Conservation (phyloP, 2,329 filamentous ascomycete species). For the Xenoacremonium recifei region DNA sequence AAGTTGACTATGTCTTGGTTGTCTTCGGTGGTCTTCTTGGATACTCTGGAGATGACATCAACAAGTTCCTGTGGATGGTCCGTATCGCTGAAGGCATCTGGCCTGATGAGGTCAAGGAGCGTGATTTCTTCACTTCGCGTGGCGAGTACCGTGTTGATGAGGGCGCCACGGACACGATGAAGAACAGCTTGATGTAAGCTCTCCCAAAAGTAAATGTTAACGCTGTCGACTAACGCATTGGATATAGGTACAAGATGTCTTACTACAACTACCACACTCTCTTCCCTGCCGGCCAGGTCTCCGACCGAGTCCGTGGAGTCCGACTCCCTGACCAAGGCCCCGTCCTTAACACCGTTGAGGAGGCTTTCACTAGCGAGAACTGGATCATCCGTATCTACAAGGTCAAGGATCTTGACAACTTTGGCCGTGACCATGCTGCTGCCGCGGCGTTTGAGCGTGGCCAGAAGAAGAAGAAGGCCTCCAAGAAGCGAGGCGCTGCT, state of each 20-base stretch:
- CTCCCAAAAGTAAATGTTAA: neutral
- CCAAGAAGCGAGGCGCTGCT: conserved; percentile 70
- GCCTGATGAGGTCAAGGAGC: conserved; percentile 98
- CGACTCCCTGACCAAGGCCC: conserved; percentile 82
- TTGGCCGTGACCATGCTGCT: conserved; percentile 80
- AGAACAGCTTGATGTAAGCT: conserved; percentile 96
- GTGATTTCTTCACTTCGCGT: conserved; percentile 88
- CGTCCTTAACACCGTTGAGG: conserved; percentile 83
- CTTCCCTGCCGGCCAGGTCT: conserved; percentile 87
- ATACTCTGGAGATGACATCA: conserved; percentile 98
- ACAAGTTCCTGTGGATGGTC: conserved; percentile 99
- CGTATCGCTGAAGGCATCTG: conserved; percentile 98
- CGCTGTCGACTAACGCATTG: too few relatives aligned
- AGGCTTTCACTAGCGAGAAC: conserved; percentile 98
- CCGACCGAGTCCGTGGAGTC: conserved; percentile 82
- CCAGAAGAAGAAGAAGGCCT: conserved; percentile 77
- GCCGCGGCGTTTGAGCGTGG: conserved; percentile 72
- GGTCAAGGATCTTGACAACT: conserved; percentile 97
- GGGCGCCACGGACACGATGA: conserved; percentile 94
- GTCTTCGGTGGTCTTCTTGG: conserved; percentile 95
- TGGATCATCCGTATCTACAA: conserved; percentile 99
- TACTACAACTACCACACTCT: conserved; percentile 96
- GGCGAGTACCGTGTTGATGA: conserved; percentile 95
- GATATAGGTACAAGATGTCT: conserved; percentile 98
- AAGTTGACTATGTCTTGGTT: conserved; percentile 97